Conservation (phyloP, 495 filamentous ascomycete species). For the Tuber aestivum region DNA sequence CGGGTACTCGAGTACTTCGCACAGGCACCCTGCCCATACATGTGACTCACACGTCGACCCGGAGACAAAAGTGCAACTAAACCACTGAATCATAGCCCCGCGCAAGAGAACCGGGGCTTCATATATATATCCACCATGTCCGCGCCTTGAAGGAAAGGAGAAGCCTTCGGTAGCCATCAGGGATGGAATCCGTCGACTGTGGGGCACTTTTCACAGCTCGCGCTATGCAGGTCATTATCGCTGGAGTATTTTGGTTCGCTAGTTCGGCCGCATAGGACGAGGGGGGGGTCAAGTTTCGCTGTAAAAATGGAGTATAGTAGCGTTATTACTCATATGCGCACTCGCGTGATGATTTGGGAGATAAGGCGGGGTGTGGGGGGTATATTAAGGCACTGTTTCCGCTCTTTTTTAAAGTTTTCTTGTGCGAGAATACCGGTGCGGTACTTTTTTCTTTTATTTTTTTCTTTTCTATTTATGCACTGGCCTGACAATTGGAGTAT, state of each 20-base stretch:
- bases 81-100: no score
- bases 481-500: no score
- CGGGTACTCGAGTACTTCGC: no score
- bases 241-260: neutral
- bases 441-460: neutral
- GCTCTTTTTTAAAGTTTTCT: no score
- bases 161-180: neutral
- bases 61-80: no score
- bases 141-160: neutral
- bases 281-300: neutral
- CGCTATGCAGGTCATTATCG: neutral
- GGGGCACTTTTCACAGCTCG: neutral
- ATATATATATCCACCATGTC: no score
- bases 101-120: neutral
- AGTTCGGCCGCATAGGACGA: neutral
- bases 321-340: no score
- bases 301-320: no score
- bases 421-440: no score
- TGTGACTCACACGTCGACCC: constrained; percentile 4
- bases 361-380: no score
- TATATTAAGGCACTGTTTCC: no score
- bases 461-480: neutral
- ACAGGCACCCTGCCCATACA: neutral
- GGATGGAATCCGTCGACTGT: neutral
- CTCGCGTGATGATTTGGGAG: no score